Evolutionary conservation across 2,329 filamentous ascomycete species (phyloP).

Genomic region (Aspergillus pseudoterreus): DNA sequence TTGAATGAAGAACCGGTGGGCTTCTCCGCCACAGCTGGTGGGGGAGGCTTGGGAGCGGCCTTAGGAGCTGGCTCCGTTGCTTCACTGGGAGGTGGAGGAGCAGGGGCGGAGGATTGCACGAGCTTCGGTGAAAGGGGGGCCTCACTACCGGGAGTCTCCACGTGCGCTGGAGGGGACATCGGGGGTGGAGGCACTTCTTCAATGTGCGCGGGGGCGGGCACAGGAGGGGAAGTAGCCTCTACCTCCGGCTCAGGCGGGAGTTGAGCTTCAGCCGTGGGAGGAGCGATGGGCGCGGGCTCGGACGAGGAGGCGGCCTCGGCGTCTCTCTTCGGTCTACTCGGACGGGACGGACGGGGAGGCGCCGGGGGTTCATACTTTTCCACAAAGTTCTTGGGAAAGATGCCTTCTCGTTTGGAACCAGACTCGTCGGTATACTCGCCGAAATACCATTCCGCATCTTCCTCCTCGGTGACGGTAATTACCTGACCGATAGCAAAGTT

Average conservation of each 20-base stretch:
- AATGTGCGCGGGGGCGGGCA: slow-evolving; percentile 18
- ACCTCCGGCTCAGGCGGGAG: slow-evolving; percentile 30
- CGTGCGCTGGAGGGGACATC: slow-evolving; percentile 19
- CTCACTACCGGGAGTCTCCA: slow-evolving; percentile 24
- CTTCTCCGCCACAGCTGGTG: slow-evolving; percentile 66
- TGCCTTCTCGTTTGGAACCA: slow-evolving; percentile 73
- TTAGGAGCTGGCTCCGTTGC: slow-evolving; percentile 40
- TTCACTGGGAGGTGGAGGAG: slow-evolving; percentile 23
- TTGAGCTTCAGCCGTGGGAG: slow-evolving; percentile 9
- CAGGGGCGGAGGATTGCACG: slow-evolving; percentile 20
- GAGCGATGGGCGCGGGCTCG: slow-evolving; percentile 27
- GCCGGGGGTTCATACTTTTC: slow-evolving; percentile 91
- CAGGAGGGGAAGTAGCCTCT: slow-evolving; percentile 19
- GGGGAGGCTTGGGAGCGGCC: slow-evolving; percentile 56
- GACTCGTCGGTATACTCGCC: slow-evolving; percentile 78
- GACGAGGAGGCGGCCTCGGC: slow-evolving; percentile 36
- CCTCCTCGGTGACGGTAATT: slow-evolving; percentile 88
- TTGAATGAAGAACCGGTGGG: slow-evolving; percentile 75
- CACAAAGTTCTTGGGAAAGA: slow-evolving; percentile 96
- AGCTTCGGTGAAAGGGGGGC: slow-evolving; percentile 23
- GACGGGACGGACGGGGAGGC: slow-evolving; percentile 77
- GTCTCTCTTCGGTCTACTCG: slow-evolving; percentile 65
- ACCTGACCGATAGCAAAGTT: slow-evolving; percentile 80
- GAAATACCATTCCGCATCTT: slow-evolving; percentile 90
- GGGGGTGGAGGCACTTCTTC: slow-evolving; percentile 19